Percentiles rank a stretch among this genome's conserved stretches.
phyloP scores from a whole-genome alignment of 805 yeast genomes.

The Starmerella scarabaei region DNA sequence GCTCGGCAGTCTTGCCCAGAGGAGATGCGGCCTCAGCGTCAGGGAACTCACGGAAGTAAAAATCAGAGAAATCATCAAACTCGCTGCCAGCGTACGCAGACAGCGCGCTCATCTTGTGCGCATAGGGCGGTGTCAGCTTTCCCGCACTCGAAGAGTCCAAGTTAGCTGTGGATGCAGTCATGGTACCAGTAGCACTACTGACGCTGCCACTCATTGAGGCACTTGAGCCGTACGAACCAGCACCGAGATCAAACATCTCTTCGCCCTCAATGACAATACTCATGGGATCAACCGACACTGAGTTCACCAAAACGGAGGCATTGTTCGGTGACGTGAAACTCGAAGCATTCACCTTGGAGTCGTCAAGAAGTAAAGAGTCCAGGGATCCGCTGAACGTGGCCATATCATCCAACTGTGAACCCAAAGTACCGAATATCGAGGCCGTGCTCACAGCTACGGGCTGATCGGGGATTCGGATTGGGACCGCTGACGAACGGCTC shows the following conservation, averaged over 20 bases:
- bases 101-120: conserved; percentile 1
- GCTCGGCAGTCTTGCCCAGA: not conserved
- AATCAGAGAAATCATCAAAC: conserved; percentile 11
- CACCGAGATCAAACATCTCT: not conserved
- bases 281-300: conserved; percentile 8
- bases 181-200: not conserved
- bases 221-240: no score
- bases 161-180: not conserved
- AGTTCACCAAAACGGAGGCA: not conserved
- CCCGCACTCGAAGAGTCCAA: not conserved
- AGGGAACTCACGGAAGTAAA: conserved; percentile 7
- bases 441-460: conserved; percentile 8
- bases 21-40: not conserved
- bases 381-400: not conserved
- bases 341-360: not conserved
- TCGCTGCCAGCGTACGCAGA: conserved; percentile 1
- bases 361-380: no score
- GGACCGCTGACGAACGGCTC: no score
- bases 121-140: conserved; percentile 4
- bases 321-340: not conserved
- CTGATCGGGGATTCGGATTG: no score
- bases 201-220: no score
- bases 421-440: conserved; percentile 9
- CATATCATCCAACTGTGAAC: not conserved
- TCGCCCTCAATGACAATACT: conserved; percentile 4